Conservation (phyloP, 495 filamentous ascomycete species). For the Penicillium soppii region DNA sequence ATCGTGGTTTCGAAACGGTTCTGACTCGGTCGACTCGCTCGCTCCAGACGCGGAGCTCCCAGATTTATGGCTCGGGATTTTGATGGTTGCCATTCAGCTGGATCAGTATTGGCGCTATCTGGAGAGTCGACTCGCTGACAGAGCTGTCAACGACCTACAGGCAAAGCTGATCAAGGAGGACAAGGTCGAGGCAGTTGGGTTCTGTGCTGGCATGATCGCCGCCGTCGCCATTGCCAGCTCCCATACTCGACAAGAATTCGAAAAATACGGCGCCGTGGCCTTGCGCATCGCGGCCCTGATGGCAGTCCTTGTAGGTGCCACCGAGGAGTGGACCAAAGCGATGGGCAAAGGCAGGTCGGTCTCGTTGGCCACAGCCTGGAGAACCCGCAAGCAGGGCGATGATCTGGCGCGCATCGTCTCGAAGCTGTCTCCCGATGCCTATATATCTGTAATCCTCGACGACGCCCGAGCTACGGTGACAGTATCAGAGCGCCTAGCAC, state of each 20-base stretch:
- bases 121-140: slow-evolving; percentile 3
- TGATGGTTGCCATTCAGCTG: slow-evolving; percentile 32
- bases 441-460: slow-evolving; percentile 46
- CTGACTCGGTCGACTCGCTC: not conserved
- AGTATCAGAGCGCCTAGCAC: slow-evolving; percentile 19
- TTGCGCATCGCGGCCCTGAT: slow-evolving; percentile 37
- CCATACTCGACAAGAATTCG: slow-evolving; percentile 18
- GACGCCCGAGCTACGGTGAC: slow-evolving; percentile 35
- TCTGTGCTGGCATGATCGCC: slow-evolving; percentile 45
- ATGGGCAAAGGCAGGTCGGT: slow-evolving; percentile 10
- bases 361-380: slow-evolving; percentile 32
- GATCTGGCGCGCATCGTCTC: slow-evolving; percentile 22
- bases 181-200: slow-evolving; percentile 44
- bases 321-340: slow-evolving; percentile 28
- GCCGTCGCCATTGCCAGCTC: slow-evolving; percentile 37
- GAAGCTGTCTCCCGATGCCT: slow-evolving; percentile 25
- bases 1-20: not conserved
- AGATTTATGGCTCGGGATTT: slow-evolving; percentile 8
- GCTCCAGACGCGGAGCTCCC: not conserved
- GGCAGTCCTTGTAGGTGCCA: slow-evolving; percentile 42
- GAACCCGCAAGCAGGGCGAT: slow-evolving; percentile 8
- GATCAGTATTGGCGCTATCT: slow-evolving; percentile 21
- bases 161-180: too few species aligned
- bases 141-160: not conserved
- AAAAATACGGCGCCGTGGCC: slow-evolving; percentile 36